Percentiles rank a stretch among this genome's conserved stretches.
Evolutionary conservation across 768 basidiomycete genomes (phyloP).

Genomic region (Scleroderma bovista): DNA sequence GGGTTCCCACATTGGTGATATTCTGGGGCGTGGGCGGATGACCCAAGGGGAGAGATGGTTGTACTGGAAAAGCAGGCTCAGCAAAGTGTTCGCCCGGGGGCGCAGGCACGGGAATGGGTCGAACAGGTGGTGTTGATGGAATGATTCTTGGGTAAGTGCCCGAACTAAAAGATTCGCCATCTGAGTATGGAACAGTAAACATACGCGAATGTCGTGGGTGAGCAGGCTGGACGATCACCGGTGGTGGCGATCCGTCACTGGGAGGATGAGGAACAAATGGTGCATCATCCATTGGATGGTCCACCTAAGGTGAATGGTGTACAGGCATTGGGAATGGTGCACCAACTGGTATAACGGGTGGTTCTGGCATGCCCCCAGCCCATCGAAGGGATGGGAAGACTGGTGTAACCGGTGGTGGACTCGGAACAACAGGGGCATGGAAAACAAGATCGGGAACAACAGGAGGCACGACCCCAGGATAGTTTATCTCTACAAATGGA

Average conservation of each 20-base stretch:
- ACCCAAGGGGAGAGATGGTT: conserved; percentile 1
- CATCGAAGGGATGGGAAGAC: conserved; percentile 23
- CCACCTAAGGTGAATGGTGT: conserved; percentile 2
- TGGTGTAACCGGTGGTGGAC: conserved; percentile 7
- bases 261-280: conserved; percentile 14
- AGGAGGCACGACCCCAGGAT: conserved; percentile 19
- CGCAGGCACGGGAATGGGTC: conserved; percentile 8
- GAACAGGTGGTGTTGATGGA: conserved; percentile 9
- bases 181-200: background rate
- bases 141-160: conserved; percentile 21
- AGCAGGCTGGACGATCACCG: background rate
- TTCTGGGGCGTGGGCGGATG: conserved; percentile 6
- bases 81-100: background rate
- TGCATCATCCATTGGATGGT: conserved; percentile 14
- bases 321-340: conserved; percentile 6
- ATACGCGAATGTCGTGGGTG: background rate
- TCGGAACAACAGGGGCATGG: conserved; percentile 21
- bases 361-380: conserved; percentile 20
- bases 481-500: conserved; percentile 11
- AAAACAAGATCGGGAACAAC: conserved; percentile 9
- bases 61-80: conserved; percentile 11
- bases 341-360: conserved; percentile 37
- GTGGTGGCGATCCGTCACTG: background rate
- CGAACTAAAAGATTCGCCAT: conserved; percentile 9
- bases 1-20: conserved; percentile 12